phyloP scores from a whole-genome alignment of 148 eudicot species.

The Mesembryanthemum crystallinum region DNA sequence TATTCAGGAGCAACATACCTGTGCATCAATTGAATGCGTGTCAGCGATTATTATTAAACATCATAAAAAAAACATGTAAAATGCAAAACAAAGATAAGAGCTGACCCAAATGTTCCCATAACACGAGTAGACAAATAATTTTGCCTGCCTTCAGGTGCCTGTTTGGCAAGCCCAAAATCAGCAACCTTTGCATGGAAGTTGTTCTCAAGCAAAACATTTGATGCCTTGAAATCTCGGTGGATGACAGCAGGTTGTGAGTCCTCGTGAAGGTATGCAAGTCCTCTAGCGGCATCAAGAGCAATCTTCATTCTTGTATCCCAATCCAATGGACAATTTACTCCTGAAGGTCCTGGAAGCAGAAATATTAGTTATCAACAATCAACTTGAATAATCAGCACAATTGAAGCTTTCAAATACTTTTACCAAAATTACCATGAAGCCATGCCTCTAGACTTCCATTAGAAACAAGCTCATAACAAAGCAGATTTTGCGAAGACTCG shows the following conservation, averaged over 20 bases:
- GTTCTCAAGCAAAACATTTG: conserved; percentile 88
- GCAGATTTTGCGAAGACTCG: conserved; percentile 76
- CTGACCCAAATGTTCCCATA: conserved; percentile 99
- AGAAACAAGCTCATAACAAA: conserved; percentile 95
- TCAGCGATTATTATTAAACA: conserved; percentile 19
- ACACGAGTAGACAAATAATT: conserved; percentile 88
- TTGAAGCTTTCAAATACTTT: conserved; percentile 6
- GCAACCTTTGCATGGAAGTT: conserved; percentile 91
- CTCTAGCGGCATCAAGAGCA: conserved; percentile 98
- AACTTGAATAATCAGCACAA: neutral
- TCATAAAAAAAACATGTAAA: neutral
- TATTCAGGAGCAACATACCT: conserved; percentile 98
- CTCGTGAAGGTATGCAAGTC: conserved; percentile 95
- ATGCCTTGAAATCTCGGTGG: conserved; percentile 95
- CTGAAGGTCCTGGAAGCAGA: conserved; percentile 64
- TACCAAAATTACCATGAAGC: conserved; percentile 75
- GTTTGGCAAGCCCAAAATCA: conserved; percentile 96
- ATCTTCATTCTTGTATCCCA: conserved; percentile 97
- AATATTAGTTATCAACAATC: neutral
- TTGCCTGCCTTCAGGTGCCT: conserved; percentile 85
- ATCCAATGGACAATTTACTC: conserved; percentile 84
- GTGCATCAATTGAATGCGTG: conserved; percentile 24
- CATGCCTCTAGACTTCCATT: conserved; percentile 95
- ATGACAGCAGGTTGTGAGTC: conserved; percentile 96
- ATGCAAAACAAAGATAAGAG: conserved; percentile 9